Evolutionary conservation across 208 protist genomes (phyloP).

Genomic region (Leptomonas seymouri): DNA sequence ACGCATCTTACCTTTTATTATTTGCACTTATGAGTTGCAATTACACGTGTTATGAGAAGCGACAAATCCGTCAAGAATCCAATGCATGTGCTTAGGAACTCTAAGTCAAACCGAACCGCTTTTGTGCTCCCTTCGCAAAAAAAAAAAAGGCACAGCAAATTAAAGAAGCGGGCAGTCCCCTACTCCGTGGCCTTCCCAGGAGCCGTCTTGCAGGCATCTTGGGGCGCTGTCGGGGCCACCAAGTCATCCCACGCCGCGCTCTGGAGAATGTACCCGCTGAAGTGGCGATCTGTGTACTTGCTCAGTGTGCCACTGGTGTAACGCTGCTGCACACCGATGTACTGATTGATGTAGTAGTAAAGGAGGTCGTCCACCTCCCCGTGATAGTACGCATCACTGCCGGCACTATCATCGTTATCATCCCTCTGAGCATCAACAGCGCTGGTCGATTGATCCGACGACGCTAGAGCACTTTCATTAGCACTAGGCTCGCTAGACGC

Average conservation of each 20-base stretch:
- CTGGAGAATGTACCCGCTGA: slow-evolving; percentile 85
- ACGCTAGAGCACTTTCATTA: not conserved
- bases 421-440: not conserved
- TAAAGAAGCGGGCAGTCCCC: not conserved
- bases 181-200: not conserved
- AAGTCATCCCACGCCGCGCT: slow-evolving; percentile 70
- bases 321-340: slow-evolving; percentile 89
- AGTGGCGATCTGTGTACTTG: slow-evolving; percentile 84
- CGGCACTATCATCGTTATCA: not conserved
- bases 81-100: no score
- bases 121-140: no score
- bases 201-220: not conserved
- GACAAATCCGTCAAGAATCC: no score
- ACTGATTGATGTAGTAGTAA: slow-evolving; percentile 95
- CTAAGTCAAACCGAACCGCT: no score
- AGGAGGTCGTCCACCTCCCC: slow-evolving; percentile 95
- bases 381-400: slow-evolving; percentile 55
- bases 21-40: no score
- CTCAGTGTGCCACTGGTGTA: slow-evolving; percentile 60
- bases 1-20: no score
- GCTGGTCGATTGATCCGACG: not conserved
- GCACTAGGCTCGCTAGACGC: not conserved
- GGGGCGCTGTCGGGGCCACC: slow-evolving; percentile 28
- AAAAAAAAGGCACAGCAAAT: no score
- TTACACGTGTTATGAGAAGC: no score